These are phyloP conservation scores for Galeopsis tetrahit DNA, from an alignment of 257 asterid genomes.

Conservation along the genomic window DNA sequence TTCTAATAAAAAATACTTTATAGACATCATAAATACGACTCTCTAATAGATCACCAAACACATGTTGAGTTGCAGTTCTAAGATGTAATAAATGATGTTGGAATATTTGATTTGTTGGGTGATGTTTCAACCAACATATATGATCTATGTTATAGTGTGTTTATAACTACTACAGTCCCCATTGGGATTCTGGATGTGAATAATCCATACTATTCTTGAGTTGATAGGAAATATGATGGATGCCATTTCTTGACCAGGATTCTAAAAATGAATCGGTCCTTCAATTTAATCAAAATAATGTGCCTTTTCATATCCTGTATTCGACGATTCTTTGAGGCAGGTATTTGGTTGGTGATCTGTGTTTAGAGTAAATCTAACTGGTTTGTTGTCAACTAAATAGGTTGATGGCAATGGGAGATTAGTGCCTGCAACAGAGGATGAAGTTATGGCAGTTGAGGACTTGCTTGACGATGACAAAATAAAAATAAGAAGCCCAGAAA, in stretches of 20 bases:
- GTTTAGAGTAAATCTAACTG: constrained; percentile 21
- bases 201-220: constrained; percentile 14
- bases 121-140: constrained; percentile 2
- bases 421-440: constrained; percentile 98
- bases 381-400: constrained; percentile 43
- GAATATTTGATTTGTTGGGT: not conserved
- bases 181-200: not conserved
- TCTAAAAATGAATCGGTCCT: not conserved
- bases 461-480: constrained; percentile 68
- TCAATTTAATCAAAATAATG: constrained; percentile 1
- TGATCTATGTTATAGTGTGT: not conserved
- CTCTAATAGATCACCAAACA: not conserved
- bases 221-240: constrained; percentile 18
- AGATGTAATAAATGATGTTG: not conserved
- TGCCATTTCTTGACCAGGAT: constrained; percentile 19
- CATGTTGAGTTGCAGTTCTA: not conserved
- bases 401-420: constrained; percentile 86
- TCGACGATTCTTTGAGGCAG: not conserved
- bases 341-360: constrained; percentile 14
- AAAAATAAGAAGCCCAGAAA: constrained; percentile 41
- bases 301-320: constrained; percentile 11
- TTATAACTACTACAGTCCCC: constrained; percentile 4
- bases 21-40: not conserved
- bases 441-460: constrained; percentile 76
- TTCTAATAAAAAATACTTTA: not conserved